Evolutionary conservation across 495 filamentous ascomycete genomes (phyloP).

Genomic region (Clohesyomyces aquaticus): DNA sequence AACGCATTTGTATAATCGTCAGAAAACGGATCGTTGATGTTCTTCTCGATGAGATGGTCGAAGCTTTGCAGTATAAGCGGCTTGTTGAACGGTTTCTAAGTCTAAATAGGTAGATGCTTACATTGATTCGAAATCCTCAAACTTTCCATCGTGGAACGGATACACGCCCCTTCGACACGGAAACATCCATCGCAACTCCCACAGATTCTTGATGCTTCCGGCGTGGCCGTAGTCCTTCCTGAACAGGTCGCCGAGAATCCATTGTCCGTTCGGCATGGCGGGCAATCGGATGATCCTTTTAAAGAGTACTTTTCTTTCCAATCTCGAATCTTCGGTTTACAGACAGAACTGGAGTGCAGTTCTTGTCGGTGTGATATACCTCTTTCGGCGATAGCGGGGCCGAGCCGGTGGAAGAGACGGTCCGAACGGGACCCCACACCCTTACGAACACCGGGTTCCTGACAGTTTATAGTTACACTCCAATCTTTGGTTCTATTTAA

Average conservation of each 20-base stretch:
- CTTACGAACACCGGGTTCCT: neutral
- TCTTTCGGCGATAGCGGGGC: slow-evolving; percentile 7
- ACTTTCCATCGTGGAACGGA: slow-evolving; percentile 69
- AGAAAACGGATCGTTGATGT: slow-evolving; percentile 66
- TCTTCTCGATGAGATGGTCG: slow-evolving; percentile 58
- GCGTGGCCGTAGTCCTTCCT: slow-evolving; percentile 55
- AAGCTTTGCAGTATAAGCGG: neutral
- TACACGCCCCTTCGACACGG: slow-evolving; percentile 48
- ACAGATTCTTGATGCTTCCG: slow-evolving; percentile 68
- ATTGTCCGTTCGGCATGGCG: slow-evolving; percentile 27
- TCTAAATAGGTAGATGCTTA: neutral
- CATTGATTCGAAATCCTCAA: slow-evolving; percentile 72
- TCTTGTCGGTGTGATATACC: neutral
- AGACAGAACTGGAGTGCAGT: neutral
- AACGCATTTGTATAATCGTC: slow-evolving; percentile 68
- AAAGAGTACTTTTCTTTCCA: no score
- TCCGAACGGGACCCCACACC: slow-evolving; percentile 1
- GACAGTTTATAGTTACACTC: no score
- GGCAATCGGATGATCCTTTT: no score
- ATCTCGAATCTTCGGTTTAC: neutral
- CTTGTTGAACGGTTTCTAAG: slow-evolving; percentile 55
- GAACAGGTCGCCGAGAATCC: slow-evolving; percentile 41
- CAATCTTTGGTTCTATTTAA: neutral
- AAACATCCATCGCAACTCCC: slow-evolving; percentile 77
- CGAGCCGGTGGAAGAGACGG: neutral